phyloP scores from a whole-genome alignment of 106 monocot species.

The Phalaenopsis equestris region DNA sequence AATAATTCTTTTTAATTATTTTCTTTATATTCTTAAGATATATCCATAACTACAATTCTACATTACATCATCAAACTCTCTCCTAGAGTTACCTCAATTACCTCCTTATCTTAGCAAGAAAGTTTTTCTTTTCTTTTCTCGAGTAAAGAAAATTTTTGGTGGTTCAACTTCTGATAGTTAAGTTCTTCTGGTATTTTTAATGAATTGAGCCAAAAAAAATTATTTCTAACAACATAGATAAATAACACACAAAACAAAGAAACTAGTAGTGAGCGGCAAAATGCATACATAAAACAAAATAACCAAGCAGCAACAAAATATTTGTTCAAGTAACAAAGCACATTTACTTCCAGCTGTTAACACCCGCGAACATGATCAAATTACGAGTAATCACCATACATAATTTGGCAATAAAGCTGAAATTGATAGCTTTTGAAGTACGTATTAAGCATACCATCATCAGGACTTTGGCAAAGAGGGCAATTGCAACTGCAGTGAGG shows the following conservation, averaged over 20 bases:
- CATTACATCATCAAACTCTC: no score
- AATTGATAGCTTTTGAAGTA: neutral
- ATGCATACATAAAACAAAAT: neutral
- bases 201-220: neutral
- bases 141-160: no score
- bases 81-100: no score
- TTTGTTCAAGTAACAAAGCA: neutral
- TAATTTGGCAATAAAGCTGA: neutral
- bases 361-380: neutral
- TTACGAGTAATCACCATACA: neutral
- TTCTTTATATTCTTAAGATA: no score
- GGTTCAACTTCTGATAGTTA: no score
- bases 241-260: neutral
- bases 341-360: neutral
- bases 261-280: neutral
- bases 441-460: conserved; percentile 61
- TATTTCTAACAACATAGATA: neutral
- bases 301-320: neutral
- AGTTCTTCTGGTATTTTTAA: neutral
- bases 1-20: no score
- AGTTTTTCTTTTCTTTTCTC: no score
- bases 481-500: conserved; percentile 78
- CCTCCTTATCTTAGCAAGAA: no score
- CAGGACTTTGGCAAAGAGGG: conserved; percentile 87
- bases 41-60: no score